These are phyloP conservation scores for Suillus weaverae DNA, from an alignment of 768 basidiomycete genomes.

Conservation along the genomic window DNA sequence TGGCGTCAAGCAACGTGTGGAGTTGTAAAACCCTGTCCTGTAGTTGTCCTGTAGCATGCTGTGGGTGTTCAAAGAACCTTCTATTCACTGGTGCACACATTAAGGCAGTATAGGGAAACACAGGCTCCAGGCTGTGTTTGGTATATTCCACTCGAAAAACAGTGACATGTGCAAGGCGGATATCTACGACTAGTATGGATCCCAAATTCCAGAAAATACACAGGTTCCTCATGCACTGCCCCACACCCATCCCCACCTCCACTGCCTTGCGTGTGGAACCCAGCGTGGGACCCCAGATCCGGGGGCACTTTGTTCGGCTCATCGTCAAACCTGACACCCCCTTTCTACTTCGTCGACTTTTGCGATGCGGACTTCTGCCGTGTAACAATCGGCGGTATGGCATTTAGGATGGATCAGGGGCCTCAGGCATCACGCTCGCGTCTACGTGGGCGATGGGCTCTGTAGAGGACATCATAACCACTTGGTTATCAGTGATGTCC, in stretches of 20 bases:
- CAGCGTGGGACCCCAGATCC: not conserved
- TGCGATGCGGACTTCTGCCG: not conserved
- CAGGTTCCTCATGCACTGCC: not conserved
- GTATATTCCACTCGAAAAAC: not conserved
- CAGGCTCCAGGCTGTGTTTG: not conserved
- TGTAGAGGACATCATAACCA: not conserved
- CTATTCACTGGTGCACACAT: not conserved
- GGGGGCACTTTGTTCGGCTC: slow-evolving; percentile 17
- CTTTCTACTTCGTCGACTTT: slow-evolving; percentile 5
- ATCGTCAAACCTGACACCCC: slow-evolving; percentile 5
- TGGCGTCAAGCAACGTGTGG: not conserved
- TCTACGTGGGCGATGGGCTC: not conserved
- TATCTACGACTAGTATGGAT: not conserved
- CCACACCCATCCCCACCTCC: not conserved
- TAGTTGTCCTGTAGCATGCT: not conserved
- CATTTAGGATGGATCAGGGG: not conserved
- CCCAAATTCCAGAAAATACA: not conserved
- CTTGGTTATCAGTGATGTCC: not conserved
- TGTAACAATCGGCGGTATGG: too few relatives aligned
- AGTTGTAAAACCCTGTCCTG: not conserved
- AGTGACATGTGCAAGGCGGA: not conserved
- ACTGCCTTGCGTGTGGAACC: not conserved
- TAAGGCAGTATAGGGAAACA: not conserved
- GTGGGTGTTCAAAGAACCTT: not conserved
- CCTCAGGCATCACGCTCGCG: not conserved